These are phyloP conservation scores for Vitis hybrid DNA, from an alignment of 177 flowering plant species.

Conservation along the genomic window DNA sequence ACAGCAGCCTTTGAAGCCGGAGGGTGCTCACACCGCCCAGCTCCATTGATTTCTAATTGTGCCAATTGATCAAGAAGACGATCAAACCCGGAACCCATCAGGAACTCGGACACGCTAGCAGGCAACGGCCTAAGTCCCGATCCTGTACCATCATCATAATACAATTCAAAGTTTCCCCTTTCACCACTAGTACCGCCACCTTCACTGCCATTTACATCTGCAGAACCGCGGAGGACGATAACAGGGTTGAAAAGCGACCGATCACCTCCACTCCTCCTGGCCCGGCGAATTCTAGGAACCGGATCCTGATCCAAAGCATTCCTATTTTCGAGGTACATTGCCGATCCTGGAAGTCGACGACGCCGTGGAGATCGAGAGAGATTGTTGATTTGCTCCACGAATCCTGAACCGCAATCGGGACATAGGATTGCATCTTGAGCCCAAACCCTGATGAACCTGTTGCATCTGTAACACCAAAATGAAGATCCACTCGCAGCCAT, in stretches of 20 bases:
- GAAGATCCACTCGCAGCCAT: constrained; percentile 21
- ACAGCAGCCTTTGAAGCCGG: constrained; percentile 47
- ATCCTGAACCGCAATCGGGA: constrained; percentile 34
- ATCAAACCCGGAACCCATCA: constrained; percentile 51
- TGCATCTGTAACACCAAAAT: constrained; percentile 38
- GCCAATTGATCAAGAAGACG: constrained; percentile 40
- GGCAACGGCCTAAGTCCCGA: constrained; percentile 39
- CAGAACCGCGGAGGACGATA: constrained; percentile 32
- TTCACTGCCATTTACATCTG: constrained; percentile 7
- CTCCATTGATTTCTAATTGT: constrained; percentile 31
- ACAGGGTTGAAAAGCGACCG: constrained; percentile 43
- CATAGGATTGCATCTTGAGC: constrained; percentile 15
- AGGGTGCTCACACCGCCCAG: constrained; percentile 30
- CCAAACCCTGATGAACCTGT: constrained; percentile 16
- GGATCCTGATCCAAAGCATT: constrained; percentile 5
- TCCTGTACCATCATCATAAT: constrained; percentile 36
- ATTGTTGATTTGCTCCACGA: constrained; percentile 25
- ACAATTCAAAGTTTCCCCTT: constrained; percentile 28
- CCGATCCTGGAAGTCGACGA: constrained; percentile 13
- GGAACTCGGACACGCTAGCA: constrained; percentile 35
- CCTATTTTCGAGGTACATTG: constrained; percentile 12
- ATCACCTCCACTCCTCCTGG: constrained; percentile 22
- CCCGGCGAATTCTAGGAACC: constrained; percentile 17
- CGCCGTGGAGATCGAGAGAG: constrained; percentile 17
- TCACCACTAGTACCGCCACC: constrained; percentile 7